Conservation (phyloP, 441 rosid genomes). For the Adansonia gregorii region DNA sequence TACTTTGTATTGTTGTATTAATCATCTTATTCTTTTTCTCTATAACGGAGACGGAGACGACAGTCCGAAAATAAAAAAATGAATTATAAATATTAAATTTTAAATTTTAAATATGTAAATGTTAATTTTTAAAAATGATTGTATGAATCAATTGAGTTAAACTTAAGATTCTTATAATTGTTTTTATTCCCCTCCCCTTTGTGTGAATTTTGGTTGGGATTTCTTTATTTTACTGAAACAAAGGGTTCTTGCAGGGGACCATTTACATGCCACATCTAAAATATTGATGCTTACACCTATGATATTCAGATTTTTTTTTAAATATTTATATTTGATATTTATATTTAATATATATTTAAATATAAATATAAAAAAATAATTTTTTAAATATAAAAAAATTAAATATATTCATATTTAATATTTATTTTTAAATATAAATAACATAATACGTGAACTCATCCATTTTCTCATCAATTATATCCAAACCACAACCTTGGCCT, state of each 20-base stretch:
- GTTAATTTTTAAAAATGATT: too few species aligned
- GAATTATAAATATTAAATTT: too few species aligned
- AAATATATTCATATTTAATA: background rate
- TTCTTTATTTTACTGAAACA: conserved; percentile 26
- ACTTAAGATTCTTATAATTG: background rate
- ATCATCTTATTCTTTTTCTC: background rate
- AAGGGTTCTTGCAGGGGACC: conserved; percentile 20
- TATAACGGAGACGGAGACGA: too few species aligned
- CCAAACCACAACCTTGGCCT: too few species aligned
- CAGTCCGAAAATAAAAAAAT: too few species aligned
- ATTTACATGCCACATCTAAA: conserved; percentile 41
- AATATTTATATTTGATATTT: background rate
- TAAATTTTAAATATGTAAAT: too few species aligned
- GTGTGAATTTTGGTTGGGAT: conserved; percentile 43
- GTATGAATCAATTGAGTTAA: too few species aligned
- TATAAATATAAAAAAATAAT: background rate
- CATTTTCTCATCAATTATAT: background rate
- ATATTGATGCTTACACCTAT: conserved; percentile 21
- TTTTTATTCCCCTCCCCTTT: background rate
- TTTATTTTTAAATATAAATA: background rate
- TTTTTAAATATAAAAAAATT: background rate
- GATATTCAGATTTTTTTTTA: background rate
- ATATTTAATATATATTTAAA: background rate
- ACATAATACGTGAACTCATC: conserved; percentile 26
- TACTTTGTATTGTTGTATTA: background rate